Evolutionary conservation across 345 rosid genomes (phyloP), one percentile per base, ranked within the genome.

Genomic region (Salix arbutifolia): DNA sequence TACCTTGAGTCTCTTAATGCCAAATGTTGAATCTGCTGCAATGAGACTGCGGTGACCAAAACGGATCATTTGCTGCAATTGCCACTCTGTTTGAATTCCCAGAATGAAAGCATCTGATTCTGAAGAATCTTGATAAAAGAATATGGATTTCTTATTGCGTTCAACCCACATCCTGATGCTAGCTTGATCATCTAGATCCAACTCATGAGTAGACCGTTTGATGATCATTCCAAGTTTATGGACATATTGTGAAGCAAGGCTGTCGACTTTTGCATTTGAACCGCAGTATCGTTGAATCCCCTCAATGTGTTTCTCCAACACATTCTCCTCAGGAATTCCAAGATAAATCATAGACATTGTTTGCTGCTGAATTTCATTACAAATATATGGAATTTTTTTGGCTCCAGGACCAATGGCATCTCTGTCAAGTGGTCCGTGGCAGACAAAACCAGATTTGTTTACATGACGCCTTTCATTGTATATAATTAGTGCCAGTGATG

Each of bases 361-460:
- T 71, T 91, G 94, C 71, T 91, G 94, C 72, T 93, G 91, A 80
- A 91, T 91, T 83, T 91, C 96, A 78, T 90, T 91, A 56, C 90
- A 89, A 72, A 96, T 87, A 76, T 93, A 96, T 25, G 98, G 98
- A 73, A 92, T 80, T 82, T 91, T 93, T 83, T 96, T 92, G 53
- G 97, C 98, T 65, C 98, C 95, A 46, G 97, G 98, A 35, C 98
- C 99, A 80, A 91, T 91, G 70, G 97, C 97, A 85, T 96, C 99
- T 86, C 86, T 87, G 80, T 93, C 97, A 70, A 92, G 98, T 23
- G 97, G 97, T 60, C 98, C 99, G 81, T 93, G 99, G 85, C 97
- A 92, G 66, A 87, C 79, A 83, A 93, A 88, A 38, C 98, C 97
- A 60, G 95, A 88, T 76, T 92, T 91, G 84, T 93, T 96, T 71